These are phyloP conservation scores for Rhodotorula sp. DNA, from an alignment of 1,284 basidiomycete species.

Conservation along the genomic window DNA sequence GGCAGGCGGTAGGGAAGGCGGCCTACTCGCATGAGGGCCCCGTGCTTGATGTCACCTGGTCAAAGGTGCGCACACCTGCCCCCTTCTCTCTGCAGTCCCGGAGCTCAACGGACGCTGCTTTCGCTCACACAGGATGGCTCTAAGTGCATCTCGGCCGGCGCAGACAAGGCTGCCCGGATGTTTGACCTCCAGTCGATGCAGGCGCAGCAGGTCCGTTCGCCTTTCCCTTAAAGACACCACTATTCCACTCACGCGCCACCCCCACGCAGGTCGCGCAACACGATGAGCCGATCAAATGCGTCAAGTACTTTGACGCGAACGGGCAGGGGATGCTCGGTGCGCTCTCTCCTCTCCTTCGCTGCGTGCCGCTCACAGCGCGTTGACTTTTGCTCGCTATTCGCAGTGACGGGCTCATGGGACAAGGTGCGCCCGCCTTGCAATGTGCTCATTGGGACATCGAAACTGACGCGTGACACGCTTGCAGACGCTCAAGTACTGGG, in stretches of 20 bases:
- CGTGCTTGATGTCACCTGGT: slow-evolving; percentile 28
- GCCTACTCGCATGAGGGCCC: slow-evolving; percentile 70
- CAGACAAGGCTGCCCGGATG: slow-evolving; percentile 59
- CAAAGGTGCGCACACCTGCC: slow-evolving; percentile 16
- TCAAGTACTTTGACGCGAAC: slow-evolving; percentile 73
- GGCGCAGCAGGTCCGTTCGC: slow-evolving; percentile 33
- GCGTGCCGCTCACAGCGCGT: background rate
- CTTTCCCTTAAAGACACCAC: background rate
- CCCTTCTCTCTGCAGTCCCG: background rate
- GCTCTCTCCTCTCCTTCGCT: background rate
- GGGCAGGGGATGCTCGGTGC: slow-evolving; percentile 44
- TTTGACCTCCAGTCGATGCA: slow-evolving; percentile 62
- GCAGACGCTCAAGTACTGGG: slow-evolving; percentile 76
- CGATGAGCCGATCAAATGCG: slow-evolving; percentile 74
- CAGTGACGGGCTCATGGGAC: slow-evolving; percentile 86
- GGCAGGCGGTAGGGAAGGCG: slow-evolving; percentile 70
- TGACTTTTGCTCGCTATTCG: background rate
- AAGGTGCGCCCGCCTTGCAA: slow-evolving; percentile 59
- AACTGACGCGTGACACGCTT: background rate
- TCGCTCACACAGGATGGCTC: slow-evolving; percentile 12
- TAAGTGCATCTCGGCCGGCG: slow-evolving; percentile 74
- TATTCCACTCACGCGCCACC: background rate
- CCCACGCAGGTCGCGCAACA: slow-evolving; percentile 71
- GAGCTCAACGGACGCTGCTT: no score
- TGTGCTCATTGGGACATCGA: accelerated